Base-by-base conservation (phyloP, 1,284 basidiomycete species). In the Heterobasidion parviporum region DNA sequence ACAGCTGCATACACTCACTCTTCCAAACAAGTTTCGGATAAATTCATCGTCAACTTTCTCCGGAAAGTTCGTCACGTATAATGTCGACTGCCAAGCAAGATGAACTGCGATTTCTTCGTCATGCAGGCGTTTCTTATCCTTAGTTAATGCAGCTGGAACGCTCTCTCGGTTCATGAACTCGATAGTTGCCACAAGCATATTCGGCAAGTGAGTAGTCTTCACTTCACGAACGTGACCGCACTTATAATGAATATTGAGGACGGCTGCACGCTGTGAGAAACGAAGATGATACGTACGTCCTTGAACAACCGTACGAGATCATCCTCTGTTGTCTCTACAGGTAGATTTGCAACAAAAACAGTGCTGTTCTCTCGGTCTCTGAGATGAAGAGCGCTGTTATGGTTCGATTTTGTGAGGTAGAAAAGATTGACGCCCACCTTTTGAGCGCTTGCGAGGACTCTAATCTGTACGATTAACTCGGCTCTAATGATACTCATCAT, bases 21-120 rank as follows among this genome's bases (percentile, higher is more conserved):
- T 80, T 52, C 78, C 78, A 67, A 99, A 98, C 7, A 95, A 68
- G 46, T 81, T 73, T 36, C 94, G 78, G 51, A 99, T 81, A 26
- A 72, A 80, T 0, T 74, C 73, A 67, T 98, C 94, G 63, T 96
- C 92, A n/a, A 81, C 80, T 14, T 79, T 79, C 65, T 92, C 89
- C 0, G 93, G 87, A 72, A 98, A 99, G 71, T 99, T 99, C 12
- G 97, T 98, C 47, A 98, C 87, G 69, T 95, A 99, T 4, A 99
- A 72, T 1, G 96, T 99, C 4, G 94, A 96, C 60, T 89, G 82
- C 92, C 94, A 98, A 6, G 92, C 93, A 54, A 97, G 78, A 65
- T 92, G 83, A 1, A 99, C 92, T 12, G 81, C 78, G 14, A 97
- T 78, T 65, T 94, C 89, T 49, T 82, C 72, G 0, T 77, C 85